Evolutionary conservation across 139 green algal species (phyloP).

Genomic region (Dunaliella primolecta): DNA sequence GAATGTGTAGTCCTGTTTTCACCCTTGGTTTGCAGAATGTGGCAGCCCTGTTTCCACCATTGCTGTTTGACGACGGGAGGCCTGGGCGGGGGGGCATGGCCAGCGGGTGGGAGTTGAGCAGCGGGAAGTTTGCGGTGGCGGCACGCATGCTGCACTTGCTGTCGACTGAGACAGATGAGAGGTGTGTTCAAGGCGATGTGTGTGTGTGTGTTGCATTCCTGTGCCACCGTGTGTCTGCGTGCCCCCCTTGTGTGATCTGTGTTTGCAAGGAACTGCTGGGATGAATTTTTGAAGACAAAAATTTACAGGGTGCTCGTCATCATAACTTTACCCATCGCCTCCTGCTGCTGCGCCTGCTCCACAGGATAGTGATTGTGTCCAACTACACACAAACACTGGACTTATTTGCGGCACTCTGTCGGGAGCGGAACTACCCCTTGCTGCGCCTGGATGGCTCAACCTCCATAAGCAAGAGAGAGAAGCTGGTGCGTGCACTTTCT

Average conservation of each 20-base stretch:
- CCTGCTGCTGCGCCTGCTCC: no score
- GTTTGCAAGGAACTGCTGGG: no score
- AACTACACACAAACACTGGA: conserved; percentile 91
- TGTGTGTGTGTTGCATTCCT: no score
- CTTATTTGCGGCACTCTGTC: conserved; percentile 83
- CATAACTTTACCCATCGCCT: no score
- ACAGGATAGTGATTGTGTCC: conserved; percentile 84
- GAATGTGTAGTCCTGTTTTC: no score
- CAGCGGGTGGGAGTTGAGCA: conserved; percentile 67
- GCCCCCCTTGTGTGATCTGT: no score
- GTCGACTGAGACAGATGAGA: conserved; percentile 77
- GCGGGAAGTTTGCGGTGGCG: conserved; percentile 85
- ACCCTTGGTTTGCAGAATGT: conserved; percentile 27
- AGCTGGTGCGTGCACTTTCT: conserved; percentile 87
- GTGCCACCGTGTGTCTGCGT: no score
- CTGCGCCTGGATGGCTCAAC: conserved; percentile 91
- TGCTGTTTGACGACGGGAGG: conserved; percentile 78
- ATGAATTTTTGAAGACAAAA: no score
- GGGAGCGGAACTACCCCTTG: conserved; percentile 78
- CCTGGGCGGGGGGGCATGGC: conserved; percentile 54
- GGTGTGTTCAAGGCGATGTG: no score
- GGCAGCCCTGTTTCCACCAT: conserved; percentile 72
- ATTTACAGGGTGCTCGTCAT: no score
- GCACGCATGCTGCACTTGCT: conserved; percentile 82
- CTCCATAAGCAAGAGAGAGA: conserved; percentile 89